phyloP scores from a whole-genome alignment of 108 stramenopile genomes.

The Heterococcus sp. region DNA sequence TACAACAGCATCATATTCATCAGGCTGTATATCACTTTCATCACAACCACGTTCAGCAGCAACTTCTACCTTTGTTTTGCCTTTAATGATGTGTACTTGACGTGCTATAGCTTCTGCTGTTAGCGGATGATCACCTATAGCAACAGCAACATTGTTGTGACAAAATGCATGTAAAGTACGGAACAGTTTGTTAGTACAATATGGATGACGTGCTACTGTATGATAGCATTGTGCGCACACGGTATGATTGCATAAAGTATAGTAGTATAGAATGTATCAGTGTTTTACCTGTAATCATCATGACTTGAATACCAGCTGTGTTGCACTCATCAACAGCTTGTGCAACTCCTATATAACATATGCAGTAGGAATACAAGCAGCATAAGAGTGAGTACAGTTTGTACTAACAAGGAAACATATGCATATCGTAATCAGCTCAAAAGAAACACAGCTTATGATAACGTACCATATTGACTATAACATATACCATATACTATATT shows the following conservation, averaged over 20 bases:
- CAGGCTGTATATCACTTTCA: no score
- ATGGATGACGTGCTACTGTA: constrained; percentile 33
- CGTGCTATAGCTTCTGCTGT: constrained; percentile 88
- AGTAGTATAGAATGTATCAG: constrained; percentile 80
- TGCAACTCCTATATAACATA: constrained; percentile 57
- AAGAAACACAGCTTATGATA: no score
- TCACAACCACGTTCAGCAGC: no score
- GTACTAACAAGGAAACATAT: neutral
- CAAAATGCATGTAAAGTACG: neutral
- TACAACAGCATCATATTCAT: constrained; percentile 1
- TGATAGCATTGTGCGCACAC: no score
- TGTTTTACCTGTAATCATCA: constrained; percentile 98
- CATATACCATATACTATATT: neutral
- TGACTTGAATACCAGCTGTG: constrained; percentile 72
- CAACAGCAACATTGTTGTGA: constrained; percentile 79
- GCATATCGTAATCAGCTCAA: no score
- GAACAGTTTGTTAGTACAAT: neutral
- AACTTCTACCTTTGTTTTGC: constrained; percentile 12
- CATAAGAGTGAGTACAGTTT: neutral
- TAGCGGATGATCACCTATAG: constrained; percentile 89
- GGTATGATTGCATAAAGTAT: no score
- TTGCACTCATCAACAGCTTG: constrained; percentile 84
- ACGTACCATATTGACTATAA: no score
- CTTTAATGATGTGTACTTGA: constrained; percentile 21
- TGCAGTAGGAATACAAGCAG: neutral